Evolutionary conservation across 176 grass and related monocot species (phyloP).

Genomic region (Zea mays): DNA sequence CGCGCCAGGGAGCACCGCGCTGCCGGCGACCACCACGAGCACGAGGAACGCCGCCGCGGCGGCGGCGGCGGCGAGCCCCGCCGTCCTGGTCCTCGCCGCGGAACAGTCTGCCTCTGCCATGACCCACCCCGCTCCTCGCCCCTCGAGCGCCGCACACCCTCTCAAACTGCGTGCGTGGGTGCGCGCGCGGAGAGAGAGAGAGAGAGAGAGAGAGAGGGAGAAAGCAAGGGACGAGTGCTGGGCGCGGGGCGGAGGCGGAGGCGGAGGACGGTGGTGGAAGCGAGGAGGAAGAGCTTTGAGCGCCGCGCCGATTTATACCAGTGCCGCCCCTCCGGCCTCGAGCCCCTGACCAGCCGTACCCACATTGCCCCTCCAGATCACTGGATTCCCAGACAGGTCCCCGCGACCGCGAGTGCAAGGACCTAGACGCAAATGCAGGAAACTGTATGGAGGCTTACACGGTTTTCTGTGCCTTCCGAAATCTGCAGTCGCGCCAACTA

Average conservation of each 20-base stretch:
- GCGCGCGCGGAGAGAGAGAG: conserved; percentile 3
- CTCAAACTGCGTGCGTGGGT: background rate
- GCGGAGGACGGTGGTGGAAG: conserved; percentile 10
- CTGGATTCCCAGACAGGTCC: accelerated
- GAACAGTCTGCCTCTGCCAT: conserved; percentile 26
- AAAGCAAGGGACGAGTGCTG: conserved; percentile 9
- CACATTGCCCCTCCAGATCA: conserved; percentile 17
- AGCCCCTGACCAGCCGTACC: background rate
- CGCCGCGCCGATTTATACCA: conserved; percentile 56
- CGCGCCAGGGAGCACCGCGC: conserved; percentile 22
- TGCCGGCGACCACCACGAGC: conserved; percentile 37
- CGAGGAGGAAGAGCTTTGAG: conserved; percentile 27
- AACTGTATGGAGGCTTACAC: accelerated
- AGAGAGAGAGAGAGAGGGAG: background rate
- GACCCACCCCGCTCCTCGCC: background rate
- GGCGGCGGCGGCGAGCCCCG: background rate
- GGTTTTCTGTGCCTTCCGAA: background rate
- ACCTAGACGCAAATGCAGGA: accelerated
- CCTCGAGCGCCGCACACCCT: conserved; percentile 19
- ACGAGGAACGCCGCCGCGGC: conserved; percentile 37
- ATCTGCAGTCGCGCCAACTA: conserved; percentile 24
- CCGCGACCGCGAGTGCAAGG: accelerated
- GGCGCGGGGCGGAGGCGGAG: conserved; percentile 7
- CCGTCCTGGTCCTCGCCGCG: background rate
- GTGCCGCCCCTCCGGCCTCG: background rate